Evolutionary conservation across 331 rosid genomes (phyloP).

Genomic region (Prunus yedoensis): DNA sequence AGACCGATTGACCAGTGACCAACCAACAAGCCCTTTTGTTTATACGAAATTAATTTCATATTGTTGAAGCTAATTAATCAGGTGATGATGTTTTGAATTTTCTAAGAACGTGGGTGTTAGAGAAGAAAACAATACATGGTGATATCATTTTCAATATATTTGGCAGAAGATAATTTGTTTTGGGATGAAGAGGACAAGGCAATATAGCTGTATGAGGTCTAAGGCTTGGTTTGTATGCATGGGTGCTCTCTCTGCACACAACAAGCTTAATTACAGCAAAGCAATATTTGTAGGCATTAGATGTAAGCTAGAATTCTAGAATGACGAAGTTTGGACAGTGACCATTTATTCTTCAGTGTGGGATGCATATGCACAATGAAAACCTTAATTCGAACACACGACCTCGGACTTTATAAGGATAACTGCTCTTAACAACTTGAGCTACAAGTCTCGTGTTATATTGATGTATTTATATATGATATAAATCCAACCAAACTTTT

Average conservation of each 20-base stretch:
- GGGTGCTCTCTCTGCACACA: conserved; percentile 14
- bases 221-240: conserved; percentile 25
- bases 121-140: not conserved
- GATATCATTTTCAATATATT: not conserved
- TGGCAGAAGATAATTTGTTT: not conserved
- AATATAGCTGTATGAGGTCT: conserved; percentile 34
- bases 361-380: conserved; percentile 9
- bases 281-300: conserved; percentile 16
- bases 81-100: no score
- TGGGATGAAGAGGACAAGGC: conserved; percentile 30
- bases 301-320: conserved; percentile 15
- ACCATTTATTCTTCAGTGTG: conserved; percentile 33
- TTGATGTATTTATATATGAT: no score
- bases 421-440: no score
- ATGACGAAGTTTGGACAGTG: conserved; percentile 25
- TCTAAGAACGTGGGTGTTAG: no score
- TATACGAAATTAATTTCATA: not conserved
- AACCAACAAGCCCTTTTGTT: not conserved
- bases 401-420: no score
- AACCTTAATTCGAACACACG: not conserved
- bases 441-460: no score
- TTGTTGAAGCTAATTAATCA: no score
- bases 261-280: conserved; percentile 17
- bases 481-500: conserved; percentile 18
- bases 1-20: not conserved